Percentiles rank a stretch among this genome's conserved stretches.
Conservation (phyloP, 1,139 yeast genomes). For the Saccharomyces hybrid region DNA sequence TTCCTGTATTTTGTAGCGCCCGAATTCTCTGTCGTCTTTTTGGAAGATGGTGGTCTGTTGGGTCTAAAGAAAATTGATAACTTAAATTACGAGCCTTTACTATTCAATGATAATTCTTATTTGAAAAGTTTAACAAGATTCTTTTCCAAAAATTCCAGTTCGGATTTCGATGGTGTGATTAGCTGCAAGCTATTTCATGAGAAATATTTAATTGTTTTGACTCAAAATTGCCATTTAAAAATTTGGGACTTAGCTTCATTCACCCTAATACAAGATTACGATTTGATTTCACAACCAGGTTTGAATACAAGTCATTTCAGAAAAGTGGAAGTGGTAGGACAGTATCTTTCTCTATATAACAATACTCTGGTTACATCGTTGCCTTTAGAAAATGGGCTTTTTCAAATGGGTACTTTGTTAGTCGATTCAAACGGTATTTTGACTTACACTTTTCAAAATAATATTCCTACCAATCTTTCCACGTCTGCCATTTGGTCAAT, state of each 20-base stretch:
- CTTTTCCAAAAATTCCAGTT: constrained; percentile 15
- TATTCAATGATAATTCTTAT: constrained; percentile 51
- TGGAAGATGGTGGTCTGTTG: constrained; percentile 66
- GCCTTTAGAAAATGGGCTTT: constrained; percentile 40
- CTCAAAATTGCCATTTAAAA: constrained; percentile 35
- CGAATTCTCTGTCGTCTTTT: constrained; percentile 43
- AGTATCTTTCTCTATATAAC: constrained; percentile 18
- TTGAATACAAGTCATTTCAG: constrained; percentile 16
- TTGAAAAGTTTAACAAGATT: constrained; percentile 37
- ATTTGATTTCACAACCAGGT: constrained; percentile 14
- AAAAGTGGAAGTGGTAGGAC: constrained; percentile 16
- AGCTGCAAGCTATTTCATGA: constrained; percentile 20
- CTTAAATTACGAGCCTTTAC: constrained; percentile 41
- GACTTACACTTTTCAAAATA: constrained; percentile 5
- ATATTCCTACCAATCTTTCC: constrained; percentile 24
- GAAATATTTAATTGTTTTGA: constrained; percentile 22
- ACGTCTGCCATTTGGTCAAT: constrained; percentile 45
- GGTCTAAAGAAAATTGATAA: constrained; percentile 40
- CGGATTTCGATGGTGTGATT: constrained; percentile 19
- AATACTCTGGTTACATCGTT: constrained; percentile 31
- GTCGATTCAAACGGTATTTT: constrained; percentile 21
- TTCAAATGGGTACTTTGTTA: constrained; percentile 38
- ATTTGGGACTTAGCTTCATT: constrained; percentile 48
- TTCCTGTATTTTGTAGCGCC: constrained; percentile 42
- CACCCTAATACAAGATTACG: constrained; percentile 31